A percentile compares a stretch with the other conserved stretches of the same genome.
Conservation (phyloP, 2,329 filamentous ascomycete species). For the Clonostachys solani region DNA sequence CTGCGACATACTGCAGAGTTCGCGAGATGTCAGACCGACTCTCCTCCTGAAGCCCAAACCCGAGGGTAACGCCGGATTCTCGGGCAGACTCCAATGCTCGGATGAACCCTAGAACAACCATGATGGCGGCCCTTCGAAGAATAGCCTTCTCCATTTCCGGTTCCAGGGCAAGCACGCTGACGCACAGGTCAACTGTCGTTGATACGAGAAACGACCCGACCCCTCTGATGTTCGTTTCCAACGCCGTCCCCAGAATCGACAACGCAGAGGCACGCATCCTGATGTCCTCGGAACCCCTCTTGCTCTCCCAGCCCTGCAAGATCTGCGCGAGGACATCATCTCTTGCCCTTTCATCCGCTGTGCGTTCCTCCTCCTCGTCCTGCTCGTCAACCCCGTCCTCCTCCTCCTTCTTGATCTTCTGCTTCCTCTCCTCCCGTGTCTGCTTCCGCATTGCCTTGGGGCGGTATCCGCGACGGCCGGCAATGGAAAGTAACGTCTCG, state of each 20-base stretch:
- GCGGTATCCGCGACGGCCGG: slow-evolving; percentile 58
- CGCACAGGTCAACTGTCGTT: slow-evolving; percentile 55
- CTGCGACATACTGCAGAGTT: slow-evolving; percentile 59
- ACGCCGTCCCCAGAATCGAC: slow-evolving; percentile 54
- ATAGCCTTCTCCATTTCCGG: slow-evolving; percentile 56
- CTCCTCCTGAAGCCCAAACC: slow-evolving; percentile 48
- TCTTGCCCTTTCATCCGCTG: slow-evolving; percentile 35
- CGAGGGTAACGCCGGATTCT: slow-evolving; percentile 37
- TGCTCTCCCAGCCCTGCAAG: slow-evolving; percentile 63
- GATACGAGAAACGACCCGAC: slow-evolving; percentile 48
- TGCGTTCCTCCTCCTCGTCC: slow-evolving; percentile 39
- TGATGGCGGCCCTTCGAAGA: slow-evolving; percentile 60
- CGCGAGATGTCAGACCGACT: slow-evolving; percentile 59
- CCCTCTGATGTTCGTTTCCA: slow-evolving; percentile 58
- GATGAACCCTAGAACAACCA: slow-evolving; percentile 59
- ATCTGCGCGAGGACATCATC: slow-evolving; percentile 54
- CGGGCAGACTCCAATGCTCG: slow-evolving; percentile 51
- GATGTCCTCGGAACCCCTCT: slow-evolving; percentile 62
- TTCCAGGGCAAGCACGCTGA: slow-evolving; percentile 62
- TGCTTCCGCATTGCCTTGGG: slow-evolving; percentile 56
- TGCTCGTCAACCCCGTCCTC: slow-evolving; percentile 30
- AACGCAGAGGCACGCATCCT: slow-evolving; percentile 66
- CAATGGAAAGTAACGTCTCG: slow-evolving; percentile 58
- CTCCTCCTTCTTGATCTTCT: slow-evolving; percentile 46
- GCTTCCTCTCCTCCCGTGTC: slow-evolving; percentile 40